Evolutionary conservation across 768 basidiomycete species (phyloP).

Genomic region (Leccinellum luteum): DNA sequence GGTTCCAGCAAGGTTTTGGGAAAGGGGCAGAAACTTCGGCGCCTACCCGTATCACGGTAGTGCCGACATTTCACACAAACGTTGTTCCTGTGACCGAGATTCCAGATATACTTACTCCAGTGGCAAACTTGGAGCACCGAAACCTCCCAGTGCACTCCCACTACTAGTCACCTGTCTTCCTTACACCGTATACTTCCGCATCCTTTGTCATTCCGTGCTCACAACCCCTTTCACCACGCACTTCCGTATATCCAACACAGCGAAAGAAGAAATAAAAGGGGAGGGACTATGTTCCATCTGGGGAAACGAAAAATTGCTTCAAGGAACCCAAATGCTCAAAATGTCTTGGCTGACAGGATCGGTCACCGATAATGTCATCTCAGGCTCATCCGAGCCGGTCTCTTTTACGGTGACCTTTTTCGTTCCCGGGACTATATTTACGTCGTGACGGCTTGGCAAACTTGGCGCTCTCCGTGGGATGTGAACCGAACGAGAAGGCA

Average conservation of each 20-base stretch:
- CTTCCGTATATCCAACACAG: constrained; percentile 52
- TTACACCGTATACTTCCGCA: constrained; percentile 61
- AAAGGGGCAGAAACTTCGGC: neutral
- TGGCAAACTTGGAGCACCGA: constrained; percentile 30
- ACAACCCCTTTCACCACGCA: constrained; percentile 69
- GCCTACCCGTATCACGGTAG: neutral
- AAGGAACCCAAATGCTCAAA: neutral
- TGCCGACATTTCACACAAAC: neutral
- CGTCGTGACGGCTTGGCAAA: neutral
- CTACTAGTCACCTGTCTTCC: constrained; percentile 66
- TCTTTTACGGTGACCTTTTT: neutral
- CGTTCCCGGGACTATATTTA: neutral
- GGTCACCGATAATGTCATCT: neutral
- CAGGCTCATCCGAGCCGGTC: neutral
- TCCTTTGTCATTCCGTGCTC: constrained; percentile 93
- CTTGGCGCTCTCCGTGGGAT: neutral
- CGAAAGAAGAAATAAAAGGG: constrained; percentile 21
- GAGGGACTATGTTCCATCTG: constrained; percentile 61
- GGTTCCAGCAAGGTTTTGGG: too few species aligned
- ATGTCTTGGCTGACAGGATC: neutral
- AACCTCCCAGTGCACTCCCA: constrained; percentile 87
- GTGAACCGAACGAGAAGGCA: neutral
- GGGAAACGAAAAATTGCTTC: constrained; percentile 65
- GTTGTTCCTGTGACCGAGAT: neutral
- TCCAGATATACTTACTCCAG: neutral